Conservation (phyloP, 2,329 filamentous ascomycete species). For the Purpureocillium takamizusanense region DNA sequence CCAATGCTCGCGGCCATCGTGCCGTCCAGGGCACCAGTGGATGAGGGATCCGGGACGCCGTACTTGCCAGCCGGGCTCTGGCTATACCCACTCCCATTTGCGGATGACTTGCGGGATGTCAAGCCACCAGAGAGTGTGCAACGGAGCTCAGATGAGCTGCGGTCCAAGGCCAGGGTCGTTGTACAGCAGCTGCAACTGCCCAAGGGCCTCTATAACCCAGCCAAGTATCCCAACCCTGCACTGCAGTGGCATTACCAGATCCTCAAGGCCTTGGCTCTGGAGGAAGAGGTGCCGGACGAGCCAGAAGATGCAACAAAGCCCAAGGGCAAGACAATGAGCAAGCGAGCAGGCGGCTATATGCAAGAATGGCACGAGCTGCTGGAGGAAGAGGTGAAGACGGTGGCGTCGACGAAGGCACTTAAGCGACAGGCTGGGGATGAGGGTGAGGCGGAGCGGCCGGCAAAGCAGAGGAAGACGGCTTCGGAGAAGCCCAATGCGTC, state of each 20-base stretch:
- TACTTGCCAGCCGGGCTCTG: conserved; percentile 76
- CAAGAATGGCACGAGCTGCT: conserved; percentile 67
- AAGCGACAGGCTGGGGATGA: conserved; percentile 43
- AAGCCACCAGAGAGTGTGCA: conserved; percentile 48
- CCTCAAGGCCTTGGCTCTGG: conserved; percentile 80
- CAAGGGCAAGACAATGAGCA: conserved; percentile 80
- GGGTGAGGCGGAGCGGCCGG: conserved; percentile 27
- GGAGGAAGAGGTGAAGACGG: conserved; percentile 39
- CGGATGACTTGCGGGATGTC: conserved; percentile 74
- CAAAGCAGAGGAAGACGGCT: conserved; percentile 34
- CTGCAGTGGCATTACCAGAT: conserved; percentile 98
- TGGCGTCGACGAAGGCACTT: conserved; percentile 28
- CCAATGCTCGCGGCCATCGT: conserved; percentile 76
- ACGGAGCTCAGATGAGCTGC: conserved; percentile 60
- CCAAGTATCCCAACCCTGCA: conserved; percentile 82
- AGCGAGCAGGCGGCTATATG: conserved; percentile 72
- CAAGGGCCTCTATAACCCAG: conserved; percentile 73
- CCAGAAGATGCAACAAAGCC: conserved; percentile 71
- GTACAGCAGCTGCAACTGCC: conserved; percentile 84
- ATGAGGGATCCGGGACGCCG: conserved; percentile 57
- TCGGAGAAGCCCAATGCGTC: conserved; percentile 23
- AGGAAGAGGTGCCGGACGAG: conserved; percentile 78
- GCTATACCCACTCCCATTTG: conserved; percentile 80
- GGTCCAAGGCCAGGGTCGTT: conserved; percentile 73
- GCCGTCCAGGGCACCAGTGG: conserved; percentile 58